These are phyloP conservation scores for Geotrichum bryndzae DNA, from an alignment of 1,139 yeast genomes.

Conservation along the genomic window DNA sequence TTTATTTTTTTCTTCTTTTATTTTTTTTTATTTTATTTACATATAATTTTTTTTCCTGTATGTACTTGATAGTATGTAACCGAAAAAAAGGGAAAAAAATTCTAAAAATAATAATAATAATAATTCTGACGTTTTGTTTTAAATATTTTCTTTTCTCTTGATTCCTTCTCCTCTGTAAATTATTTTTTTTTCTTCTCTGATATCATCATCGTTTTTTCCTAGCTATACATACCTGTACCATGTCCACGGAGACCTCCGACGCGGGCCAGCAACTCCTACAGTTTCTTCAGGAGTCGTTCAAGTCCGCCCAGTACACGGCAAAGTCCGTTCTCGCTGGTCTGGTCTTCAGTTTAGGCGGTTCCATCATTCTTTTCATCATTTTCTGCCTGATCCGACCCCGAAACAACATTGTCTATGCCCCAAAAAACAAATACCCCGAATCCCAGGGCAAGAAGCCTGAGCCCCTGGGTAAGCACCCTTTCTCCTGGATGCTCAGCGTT, in stretches of 20 bases:
- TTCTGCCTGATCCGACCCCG: conserved; percentile 36
- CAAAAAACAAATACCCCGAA: conserved; percentile 26
- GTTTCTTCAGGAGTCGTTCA: conserved; percentile 15
- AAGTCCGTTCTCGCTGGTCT: conserved; percentile 36
- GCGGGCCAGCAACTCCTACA: conserved; percentile 15
- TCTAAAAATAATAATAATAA: not conserved
- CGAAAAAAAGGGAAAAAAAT: not conserved
- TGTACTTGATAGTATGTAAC: not conserved
- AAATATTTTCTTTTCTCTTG: not conserved
- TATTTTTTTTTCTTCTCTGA: not conserved
- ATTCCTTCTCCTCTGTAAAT: not conserved
- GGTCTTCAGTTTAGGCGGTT: conserved; percentile 34
- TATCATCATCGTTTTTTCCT: not conserved
- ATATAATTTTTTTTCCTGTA: not conserved
- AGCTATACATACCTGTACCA: not conserved
- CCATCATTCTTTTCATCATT: conserved; percentile 27
- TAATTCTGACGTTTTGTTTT: not conserved
- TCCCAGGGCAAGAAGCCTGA: conserved; percentile 23
- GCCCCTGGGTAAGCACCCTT: conserved; percentile 24
- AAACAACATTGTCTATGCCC: conserved; percentile 36
- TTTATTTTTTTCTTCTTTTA: not conserved
- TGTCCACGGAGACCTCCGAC: not conserved
- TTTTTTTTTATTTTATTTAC: no score
- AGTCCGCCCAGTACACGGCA: conserved; percentile 26
- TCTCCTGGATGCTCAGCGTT: conserved; percentile 31